Evolutionary conservation across 768 basidiomycete genomes (phyloP).

Genomic region (Termitomyces sp.): DNA sequence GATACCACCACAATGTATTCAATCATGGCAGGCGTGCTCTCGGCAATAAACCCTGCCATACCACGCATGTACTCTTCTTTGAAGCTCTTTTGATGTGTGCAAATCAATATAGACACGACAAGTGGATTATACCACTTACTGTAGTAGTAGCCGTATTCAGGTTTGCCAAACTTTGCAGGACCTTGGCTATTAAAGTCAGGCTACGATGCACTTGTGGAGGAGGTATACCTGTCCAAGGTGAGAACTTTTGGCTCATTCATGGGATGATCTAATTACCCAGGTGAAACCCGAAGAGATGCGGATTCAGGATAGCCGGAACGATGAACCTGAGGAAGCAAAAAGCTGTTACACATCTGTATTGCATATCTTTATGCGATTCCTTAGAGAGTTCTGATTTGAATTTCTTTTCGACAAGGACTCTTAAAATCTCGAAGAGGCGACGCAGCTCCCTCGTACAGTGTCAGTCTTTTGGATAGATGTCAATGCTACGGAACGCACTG

Average conservation of each 20-base stretch:
- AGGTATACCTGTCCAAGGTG: constrained; percentile 52
- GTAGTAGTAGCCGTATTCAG: constrained; percentile 53
- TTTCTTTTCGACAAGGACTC: constrained; percentile 65
- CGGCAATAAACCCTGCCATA: constrained; percentile 66
- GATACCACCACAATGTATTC: constrained; percentile 78
- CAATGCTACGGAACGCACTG: constrained; percentile 40
- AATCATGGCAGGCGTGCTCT: constrained; percentile 63
- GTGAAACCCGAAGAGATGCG: constrained; percentile 76
- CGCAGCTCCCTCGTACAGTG: constrained; percentile 59
- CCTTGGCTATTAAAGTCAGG: constrained; percentile 81
- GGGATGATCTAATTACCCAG: constrained; percentile 48
- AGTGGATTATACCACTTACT: not conserved
- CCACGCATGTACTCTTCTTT: constrained; percentile 83
- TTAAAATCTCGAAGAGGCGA: constrained; percentile 60
- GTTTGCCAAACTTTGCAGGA: constrained; percentile 87
- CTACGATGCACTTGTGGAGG: constrained; percentile 66
- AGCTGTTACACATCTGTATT: constrained; percentile 81
- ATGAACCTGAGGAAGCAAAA: constrained; percentile 89
- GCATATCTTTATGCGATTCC: constrained; percentile 49
- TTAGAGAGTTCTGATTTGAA: constrained; percentile 40
- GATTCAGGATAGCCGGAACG: constrained; percentile 85
- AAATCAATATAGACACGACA: not conserved
- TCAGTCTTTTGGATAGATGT: not conserved
- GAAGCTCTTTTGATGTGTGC: constrained; percentile 2
- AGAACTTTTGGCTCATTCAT: not conserved